phyloP scores from a whole-genome alignment of 495 filamentous ascomycete species.

The Baudoinia panamericana region DNA sequence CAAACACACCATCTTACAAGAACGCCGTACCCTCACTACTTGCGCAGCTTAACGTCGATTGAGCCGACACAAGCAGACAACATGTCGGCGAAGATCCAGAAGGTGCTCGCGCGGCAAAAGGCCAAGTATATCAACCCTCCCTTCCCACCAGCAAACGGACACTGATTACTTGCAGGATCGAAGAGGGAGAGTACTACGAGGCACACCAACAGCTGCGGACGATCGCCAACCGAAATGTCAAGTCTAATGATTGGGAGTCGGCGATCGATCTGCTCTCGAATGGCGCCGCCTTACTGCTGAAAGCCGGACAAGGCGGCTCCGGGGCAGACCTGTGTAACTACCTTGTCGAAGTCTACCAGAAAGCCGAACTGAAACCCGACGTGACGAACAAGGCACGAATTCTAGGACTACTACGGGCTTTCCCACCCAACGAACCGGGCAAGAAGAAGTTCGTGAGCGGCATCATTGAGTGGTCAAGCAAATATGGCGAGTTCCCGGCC shows the following conservation, averaged over 20 bases:
- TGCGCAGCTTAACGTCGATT: too few relatives aligned
- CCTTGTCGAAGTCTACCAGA: constrained; percentile 76
- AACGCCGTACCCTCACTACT: too few relatives aligned
- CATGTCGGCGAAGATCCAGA: constrained; percentile 47
- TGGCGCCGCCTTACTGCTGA: constrained; percentile 71
- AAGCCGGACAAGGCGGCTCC: constrained; percentile 79
- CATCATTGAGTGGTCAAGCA: constrained; percentile 79
- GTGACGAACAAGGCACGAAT: constrained; percentile 49
- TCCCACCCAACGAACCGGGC: constrained; percentile 71
- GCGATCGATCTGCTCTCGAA: constrained; percentile 77
- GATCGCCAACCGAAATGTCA: constrained; percentile 82
- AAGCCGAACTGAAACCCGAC: constrained; percentile 62
- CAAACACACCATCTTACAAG: too few relatives aligned
- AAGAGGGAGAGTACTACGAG: constrained; percentile 89
- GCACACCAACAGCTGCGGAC: constrained; percentile 94
- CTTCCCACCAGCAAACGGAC: not conserved
- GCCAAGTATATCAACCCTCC: constrained; percentile 41
- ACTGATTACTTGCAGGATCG: constrained; percentile 46
- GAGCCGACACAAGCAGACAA: too few relatives aligned
- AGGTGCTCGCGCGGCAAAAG: constrained; percentile 57
- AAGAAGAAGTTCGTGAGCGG: constrained; percentile 84
- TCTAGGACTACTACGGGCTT: constrained; percentile 56
- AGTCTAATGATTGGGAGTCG: constrained; percentile 64
- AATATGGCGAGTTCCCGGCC: constrained; percentile 72
- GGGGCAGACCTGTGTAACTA: constrained; percentile 81